Conservation (phyloP, 371 early-diverging fungal genomes). For the Mortierella sp. region DNA sequence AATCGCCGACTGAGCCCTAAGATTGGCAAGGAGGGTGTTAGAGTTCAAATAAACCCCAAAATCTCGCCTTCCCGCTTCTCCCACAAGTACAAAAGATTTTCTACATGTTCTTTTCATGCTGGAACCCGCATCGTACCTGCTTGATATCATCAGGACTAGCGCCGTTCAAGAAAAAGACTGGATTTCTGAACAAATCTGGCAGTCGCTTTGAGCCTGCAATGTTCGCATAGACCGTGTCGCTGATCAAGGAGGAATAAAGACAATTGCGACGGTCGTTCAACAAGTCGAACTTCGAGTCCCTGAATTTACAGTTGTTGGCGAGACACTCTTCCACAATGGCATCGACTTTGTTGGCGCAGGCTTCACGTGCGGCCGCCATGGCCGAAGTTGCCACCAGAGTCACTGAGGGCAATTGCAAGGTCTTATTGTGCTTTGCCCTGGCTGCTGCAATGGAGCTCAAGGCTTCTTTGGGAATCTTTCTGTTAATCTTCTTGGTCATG, state of each 20-base stretch:
- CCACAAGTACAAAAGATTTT: no score
- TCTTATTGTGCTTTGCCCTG: slow-evolving; percentile 39
- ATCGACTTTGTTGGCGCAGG: slow-evolving; percentile 44
- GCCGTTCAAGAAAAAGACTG: slow-evolving; percentile 51
- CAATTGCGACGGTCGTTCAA: slow-evolving; percentile 44
- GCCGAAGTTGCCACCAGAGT: slow-evolving; percentile 43
- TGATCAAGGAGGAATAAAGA: slow-evolving; percentile 34
- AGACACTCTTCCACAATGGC: slow-evolving; percentile 50
- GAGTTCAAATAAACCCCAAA: no score
- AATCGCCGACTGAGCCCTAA: slow-evolving; percentile 57
- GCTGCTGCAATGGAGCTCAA: slow-evolving; percentile 16
- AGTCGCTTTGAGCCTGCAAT: slow-evolving; percentile 43
- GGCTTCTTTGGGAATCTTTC: slow-evolving; percentile 21
- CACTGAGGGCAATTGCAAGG: slow-evolving; percentile 28
- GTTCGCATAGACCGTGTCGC: slow-evolving; percentile 35
- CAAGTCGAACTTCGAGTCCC: slow-evolving; percentile 46
- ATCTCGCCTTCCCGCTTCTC: no score
- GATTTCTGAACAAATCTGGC: slow-evolving; percentile 39
- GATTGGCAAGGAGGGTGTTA: background rate
- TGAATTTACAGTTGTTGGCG: slow-evolving; percentile 44
- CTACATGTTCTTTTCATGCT: background rate
- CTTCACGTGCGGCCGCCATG: slow-evolving; percentile 41
- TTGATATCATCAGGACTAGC: slow-evolving; percentile 46
- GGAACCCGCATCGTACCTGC: slow-evolving; percentile 33
- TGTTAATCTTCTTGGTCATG: slow-evolving; percentile 1